Evolutionary conservation across 352 stramenopile genomes (phyloP), one percentile per base, ranked within the genome.

Genomic region (Phytopythium kandeliae): DNA sequence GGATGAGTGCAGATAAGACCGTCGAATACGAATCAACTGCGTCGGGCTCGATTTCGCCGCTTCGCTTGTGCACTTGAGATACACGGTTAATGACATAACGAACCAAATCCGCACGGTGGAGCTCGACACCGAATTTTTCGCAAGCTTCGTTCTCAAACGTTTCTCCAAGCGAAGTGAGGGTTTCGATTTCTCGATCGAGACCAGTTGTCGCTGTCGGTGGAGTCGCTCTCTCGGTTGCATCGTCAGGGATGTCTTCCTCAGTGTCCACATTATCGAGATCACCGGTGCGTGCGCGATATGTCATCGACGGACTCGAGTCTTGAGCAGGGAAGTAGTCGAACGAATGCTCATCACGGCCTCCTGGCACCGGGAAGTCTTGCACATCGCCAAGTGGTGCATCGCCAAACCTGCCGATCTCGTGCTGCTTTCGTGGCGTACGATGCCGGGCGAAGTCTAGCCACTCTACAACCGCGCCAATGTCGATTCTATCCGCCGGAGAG

Each of bases 401-500:
- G 11, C 38, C 21, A 16, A 13, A 28, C 10, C 38, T 45, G 9
- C 21, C 6, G 12, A 30, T 30, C 10, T 28, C 38, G 1, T 8
- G 4, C 19, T 24, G 38, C 21, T n/a, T 21, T 8, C 11, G 0
- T 4, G 38, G 30, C n/a, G 21, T 12, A 21, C 11, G 42, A 4
- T 12, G 13, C 7, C 16, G 25, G 6, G 36, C 25, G n/a, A 12
- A 12, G 16, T n/a, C 26, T 6, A 51, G 30, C n/a, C n/a, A 16
- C 1, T 37, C 30, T 6, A 51, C n/a, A 22, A 58, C 62, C 36
- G 54, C 34, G 11, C 51, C 62, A 35, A 70, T 70, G 26, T 44
- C 51, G 40, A 70, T 60, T 28, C 62, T 58, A 26, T 60, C 36
- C 7, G 58, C 33, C 37, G 62, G 58, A 12, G 60, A 24, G 49